These are phyloP conservation scores for Tuber microsphaerosporum DNA, from an alignment of 495 filamentous ascomycete species.

Conservation along the genomic window DNA sequence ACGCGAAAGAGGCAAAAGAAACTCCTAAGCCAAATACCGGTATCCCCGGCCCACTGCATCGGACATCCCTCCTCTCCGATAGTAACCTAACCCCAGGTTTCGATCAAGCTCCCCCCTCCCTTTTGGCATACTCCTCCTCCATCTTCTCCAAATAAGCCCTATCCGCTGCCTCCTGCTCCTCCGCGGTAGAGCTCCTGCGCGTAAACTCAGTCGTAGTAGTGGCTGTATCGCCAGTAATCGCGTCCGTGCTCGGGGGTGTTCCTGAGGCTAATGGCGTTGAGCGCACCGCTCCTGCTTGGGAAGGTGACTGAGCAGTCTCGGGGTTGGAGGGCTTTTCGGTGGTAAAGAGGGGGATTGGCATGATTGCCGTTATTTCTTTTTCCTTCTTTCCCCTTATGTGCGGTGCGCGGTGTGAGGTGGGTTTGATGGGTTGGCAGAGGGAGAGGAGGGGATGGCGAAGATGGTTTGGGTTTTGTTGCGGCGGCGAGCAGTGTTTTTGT, in stretches of 20 bases:
- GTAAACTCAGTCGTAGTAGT: slow-evolving; percentile 4
- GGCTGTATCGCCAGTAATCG: slow-evolving; percentile 1
- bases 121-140: slow-evolving; percentile 72
- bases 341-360: slow-evolving; percentile 41
- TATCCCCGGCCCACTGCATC: background rate
- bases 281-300: slow-evolving; percentile 15
- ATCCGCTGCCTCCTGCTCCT: slow-evolving; percentile 51
- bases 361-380: slow-evolving; percentile 12
- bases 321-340: slow-evolving; percentile 41
- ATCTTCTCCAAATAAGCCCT: slow-evolving; percentile 62
- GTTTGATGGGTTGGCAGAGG: background rate
- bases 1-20: background rate
- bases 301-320: slow-evolving; percentile 19
- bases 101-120: slow-evolving; percentile 59
- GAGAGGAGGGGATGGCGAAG: background rate
- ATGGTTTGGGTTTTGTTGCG: background rate
- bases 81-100: background rate
- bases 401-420: background rate
- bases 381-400: background rate
- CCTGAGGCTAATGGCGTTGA: slow-evolving; percentile 25
- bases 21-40: background rate
- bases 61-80: background rate
- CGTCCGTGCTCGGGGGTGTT: slow-evolving; percentile 5
- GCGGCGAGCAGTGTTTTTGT: background rate
- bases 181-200: slow-evolving; percentile 13